Evolutionary conservation across 345 rosid species (phyloP).

Genomic region (Acer campestre): DNA sequence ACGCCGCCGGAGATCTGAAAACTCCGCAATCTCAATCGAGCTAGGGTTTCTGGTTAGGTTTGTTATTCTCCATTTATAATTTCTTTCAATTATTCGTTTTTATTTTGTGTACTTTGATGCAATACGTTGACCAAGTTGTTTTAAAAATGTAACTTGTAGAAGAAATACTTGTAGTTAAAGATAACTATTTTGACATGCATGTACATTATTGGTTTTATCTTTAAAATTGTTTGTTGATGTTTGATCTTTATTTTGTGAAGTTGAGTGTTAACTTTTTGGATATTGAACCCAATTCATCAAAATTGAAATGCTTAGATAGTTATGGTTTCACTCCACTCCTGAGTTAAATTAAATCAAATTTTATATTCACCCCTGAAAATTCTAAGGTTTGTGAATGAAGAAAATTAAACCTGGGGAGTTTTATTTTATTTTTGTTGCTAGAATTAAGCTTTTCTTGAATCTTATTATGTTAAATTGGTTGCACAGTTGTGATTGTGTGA

Average conservation of each 20-base stretch:
- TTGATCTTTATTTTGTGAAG: background rate
- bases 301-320: background rate
- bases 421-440: too few species aligned
- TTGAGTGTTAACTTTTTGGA: too few species aligned
- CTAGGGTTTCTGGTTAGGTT: slow-evolving; percentile 21
- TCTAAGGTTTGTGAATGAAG: background rate
- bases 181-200: background rate
- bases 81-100: background rate
- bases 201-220: background rate
- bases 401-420: background rate
- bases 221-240: background rate
- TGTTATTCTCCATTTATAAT: background rate
- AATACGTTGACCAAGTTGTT: background rate
- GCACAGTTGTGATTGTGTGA: background rate
- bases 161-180: background rate
- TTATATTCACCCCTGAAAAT: background rate
- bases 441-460: background rate
- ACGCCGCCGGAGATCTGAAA: background rate
- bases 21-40: background rate
- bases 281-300: background rate
- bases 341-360: background rate
- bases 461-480: background rate
- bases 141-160: background rate
- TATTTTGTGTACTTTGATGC: background rate
- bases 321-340: background rate